Evolutionary conservation across 257 asterid genomes (phyloP).

Genomic region (Solanum paucissectum): DNA sequence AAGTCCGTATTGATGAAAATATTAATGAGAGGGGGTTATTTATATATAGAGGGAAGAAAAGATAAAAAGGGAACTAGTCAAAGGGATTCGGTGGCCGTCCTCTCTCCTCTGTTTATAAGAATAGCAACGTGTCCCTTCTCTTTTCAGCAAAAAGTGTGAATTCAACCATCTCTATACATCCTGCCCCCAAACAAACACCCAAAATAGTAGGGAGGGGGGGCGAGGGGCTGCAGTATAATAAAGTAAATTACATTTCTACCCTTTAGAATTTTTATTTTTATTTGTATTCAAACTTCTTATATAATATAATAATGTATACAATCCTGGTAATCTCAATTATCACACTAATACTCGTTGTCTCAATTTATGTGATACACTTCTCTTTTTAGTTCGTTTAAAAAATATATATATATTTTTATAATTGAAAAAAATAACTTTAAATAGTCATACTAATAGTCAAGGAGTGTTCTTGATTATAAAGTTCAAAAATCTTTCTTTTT

Average conservation of each 20-base stretch:
- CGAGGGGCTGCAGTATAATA: not conserved
- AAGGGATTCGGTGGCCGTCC: conserved; percentile 54
- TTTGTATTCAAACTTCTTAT: not conserved
- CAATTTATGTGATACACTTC: too few species aligned
- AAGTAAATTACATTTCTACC: not conserved
- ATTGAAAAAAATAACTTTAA: too few species aligned
- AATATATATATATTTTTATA: too few species aligned
- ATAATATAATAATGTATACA: too few species aligned
- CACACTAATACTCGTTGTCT: too few species aligned
- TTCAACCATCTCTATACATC: not conserved
- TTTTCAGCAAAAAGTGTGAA: conserved; percentile 12
- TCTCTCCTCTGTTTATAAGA: conserved; percentile 52
- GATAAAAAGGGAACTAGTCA: conserved; percentile 1
- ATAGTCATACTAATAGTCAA: too few species aligned
- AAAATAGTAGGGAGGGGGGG: not conserved
- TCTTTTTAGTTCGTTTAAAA: too few species aligned
- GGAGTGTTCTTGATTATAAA: too few species aligned
- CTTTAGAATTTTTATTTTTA: not conserved
- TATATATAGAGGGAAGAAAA: not conserved
- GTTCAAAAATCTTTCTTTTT: too few species aligned
- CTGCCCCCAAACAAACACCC: not conserved
- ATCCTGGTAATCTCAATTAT: too few species aligned
- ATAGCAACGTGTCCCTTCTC: conserved; percentile 65
- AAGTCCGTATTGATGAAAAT: conserved; percentile 1
- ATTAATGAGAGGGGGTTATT: not conserved